phyloP scores from a whole-genome alignment of 306 rosid species.

The Acacia confusa region DNA sequence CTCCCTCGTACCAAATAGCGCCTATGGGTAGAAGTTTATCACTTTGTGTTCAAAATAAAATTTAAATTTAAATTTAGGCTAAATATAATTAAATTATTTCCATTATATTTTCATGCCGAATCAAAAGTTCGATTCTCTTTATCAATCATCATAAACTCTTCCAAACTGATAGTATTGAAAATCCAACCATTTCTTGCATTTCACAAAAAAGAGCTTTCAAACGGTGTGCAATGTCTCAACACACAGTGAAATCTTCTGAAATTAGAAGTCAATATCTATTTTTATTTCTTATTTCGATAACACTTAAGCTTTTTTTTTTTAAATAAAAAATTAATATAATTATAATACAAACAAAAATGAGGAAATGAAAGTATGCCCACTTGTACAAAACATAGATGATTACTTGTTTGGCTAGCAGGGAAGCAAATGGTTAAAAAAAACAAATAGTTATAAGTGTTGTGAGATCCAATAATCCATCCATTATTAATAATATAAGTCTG shows the following conservation, averaged over 20 bases:
- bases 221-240: neutral
- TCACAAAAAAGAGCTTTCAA: neutral
- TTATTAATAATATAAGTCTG: slow-evolving; percentile 4
- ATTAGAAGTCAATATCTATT: neutral
- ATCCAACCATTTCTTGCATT: neutral
- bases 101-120: neutral
- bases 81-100: too few relatives aligned
- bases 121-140: neutral
- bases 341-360: neutral
- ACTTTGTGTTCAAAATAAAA: too few relatives aligned
- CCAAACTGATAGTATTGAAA: too few relatives aligned
- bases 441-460: slow-evolving; percentile 30
- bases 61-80: neutral
- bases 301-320: too few relatives aligned
- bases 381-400: slow-evolving; percentile 22
- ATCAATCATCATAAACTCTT: too few relatives aligned
- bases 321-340: neutral
- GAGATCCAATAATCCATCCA: slow-evolving; percentile 8
- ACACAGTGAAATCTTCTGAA: neutral
- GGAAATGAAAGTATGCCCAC: slow-evolving; percentile 32
- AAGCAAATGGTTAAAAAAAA: slow-evolving; percentile 32
- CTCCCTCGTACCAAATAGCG: too few relatives aligned
- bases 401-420: slow-evolving; percentile 43
- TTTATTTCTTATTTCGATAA: neutral
- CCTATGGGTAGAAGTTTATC: too few relatives aligned